Evolutionary conservation across 2,329 filamentous ascomycete genomes (phyloP).

Genomic region (Cordyceps cicadae): DNA sequence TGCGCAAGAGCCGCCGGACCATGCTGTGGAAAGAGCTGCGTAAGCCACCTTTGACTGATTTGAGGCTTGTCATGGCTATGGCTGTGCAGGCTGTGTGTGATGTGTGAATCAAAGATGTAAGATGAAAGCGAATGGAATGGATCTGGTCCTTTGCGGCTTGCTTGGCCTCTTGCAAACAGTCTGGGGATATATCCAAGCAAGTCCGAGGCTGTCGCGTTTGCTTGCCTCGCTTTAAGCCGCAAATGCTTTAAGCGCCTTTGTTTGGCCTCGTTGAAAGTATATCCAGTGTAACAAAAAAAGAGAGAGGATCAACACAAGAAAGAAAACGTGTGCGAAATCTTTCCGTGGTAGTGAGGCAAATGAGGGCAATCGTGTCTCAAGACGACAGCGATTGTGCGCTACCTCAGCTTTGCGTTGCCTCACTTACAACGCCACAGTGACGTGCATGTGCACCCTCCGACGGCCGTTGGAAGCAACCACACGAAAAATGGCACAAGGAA

Average conservation of each 20-base stretch:
- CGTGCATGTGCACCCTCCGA: neutral
- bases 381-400: neutral
- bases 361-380: neutral
- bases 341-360: neutral
- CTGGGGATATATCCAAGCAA: neutral
- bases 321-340: neutral
- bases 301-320: neutral
- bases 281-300: neutral
- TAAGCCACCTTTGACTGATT: conserved; percentile 23
- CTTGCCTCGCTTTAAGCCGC: neutral
- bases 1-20: conserved; percentile 23
- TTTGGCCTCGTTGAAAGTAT: neutral
- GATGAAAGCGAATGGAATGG: neutral
- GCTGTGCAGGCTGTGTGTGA: neutral
- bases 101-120: neutral
- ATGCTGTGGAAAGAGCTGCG: conserved; percentile 20
- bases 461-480: neutral
- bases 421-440: neutral
- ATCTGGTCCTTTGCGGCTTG: neutral
- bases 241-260: neutral
- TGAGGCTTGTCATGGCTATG: conserved; percentile 21
- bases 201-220: neutral
- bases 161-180: neutral
- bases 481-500: neutral
- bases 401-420: neutral